Base-by-base conservation (phyloP, 2,329 filamentous ascomycete species). In the Xylaria arbuscula region DNA sequence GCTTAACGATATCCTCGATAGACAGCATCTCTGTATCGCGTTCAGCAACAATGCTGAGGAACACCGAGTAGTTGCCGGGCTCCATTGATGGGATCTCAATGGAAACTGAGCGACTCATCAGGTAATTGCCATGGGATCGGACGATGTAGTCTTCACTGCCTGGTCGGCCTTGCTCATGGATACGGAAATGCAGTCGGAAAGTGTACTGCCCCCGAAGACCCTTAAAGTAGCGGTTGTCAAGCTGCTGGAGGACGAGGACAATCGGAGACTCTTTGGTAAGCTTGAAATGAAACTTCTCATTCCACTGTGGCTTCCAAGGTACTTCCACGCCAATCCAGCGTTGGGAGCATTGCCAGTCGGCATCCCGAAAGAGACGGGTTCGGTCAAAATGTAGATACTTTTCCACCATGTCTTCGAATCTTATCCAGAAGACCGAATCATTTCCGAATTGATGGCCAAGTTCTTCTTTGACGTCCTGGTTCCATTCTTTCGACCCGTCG, bases 361-460 rank as follows among this genome's bases (percentile, higher is more conserved):
- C 77, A 22, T 88, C 85, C 32, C 85, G 81, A 77, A 90, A 90
- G 19, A 91, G 84, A 0, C 88, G 83, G 0, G 89, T 90, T 15
- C 88, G 83, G 73, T 90, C 88, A 62, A 90, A 86, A 71, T 85
- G 84, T 57, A 86, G 85, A 73, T 87, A 90, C 73, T 90, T 90
- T 70, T 85, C 84, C 13, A 90, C 83, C 61, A 91, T 81, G 72
- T 90, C 88, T 59, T 87, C 82, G 73, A 89, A 90, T 1, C 86
- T 83, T 67, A 90, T 89, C 88, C 88, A 90, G 73, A 90, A 90
- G 13, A 88, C 86, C 0, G 87, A 88, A 72, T 90, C 88, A 70
- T 86, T 87, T 24, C 88, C 87, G 65, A 90, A 90, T 36, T 83
- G 84, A 74, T 89, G 87, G 50, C 81, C 82, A 1, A 90, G 83